These are phyloP conservation scores for Brassica rapa DNA, from an alignment of 345 rosid genomes.

Conservation along the genomic window DNA sequence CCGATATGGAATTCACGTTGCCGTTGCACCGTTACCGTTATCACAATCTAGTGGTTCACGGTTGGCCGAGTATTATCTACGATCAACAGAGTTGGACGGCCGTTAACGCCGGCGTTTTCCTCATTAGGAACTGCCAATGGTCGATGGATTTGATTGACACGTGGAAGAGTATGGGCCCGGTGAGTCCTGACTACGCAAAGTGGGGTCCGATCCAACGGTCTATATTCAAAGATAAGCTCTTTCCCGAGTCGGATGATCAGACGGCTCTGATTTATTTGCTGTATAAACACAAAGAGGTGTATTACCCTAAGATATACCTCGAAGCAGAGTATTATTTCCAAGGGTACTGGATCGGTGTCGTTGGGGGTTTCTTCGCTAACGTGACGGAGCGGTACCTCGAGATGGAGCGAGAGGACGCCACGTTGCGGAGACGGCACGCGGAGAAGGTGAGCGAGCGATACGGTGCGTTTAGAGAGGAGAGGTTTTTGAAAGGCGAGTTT, in stretches of 20 bases:
- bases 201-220: conserved; percentile 78
- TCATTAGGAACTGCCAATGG: conserved; percentile 95
- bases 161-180: conserved; percentile 85
- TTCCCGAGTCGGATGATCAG: conserved; percentile 85
- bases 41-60: conserved; percentile 81
- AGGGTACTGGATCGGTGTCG: conserved; percentile 72
- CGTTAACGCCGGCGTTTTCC: conserved; percentile 81
- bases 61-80: conserved; percentile 72
- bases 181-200: conserved; percentile 48
- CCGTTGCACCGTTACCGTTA: conserved; percentile 67
- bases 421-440: conserved; percentile 65
- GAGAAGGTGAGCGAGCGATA: conserved; percentile 82
- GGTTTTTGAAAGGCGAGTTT: conserved; percentile 52
- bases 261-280: conserved; percentile 73
- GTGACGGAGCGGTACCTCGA: conserved; percentile 55
- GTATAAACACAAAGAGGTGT: conserved; percentile 51
- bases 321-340: conserved; percentile 70
- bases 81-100: conserved; percentile 77
- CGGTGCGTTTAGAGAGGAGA: conserved; percentile 59
- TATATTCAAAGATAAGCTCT: conserved; percentile 73
- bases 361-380: conserved; percentile 56
- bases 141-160: conserved; percentile 82
- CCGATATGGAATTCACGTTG: conserved; percentile 85
- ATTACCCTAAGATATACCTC: conserved; percentile 58
- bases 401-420: conserved; percentile 50